Conservation (phyloP, 768 basidiomycete genomes). For the Filobasidium wieringae region DNA sequence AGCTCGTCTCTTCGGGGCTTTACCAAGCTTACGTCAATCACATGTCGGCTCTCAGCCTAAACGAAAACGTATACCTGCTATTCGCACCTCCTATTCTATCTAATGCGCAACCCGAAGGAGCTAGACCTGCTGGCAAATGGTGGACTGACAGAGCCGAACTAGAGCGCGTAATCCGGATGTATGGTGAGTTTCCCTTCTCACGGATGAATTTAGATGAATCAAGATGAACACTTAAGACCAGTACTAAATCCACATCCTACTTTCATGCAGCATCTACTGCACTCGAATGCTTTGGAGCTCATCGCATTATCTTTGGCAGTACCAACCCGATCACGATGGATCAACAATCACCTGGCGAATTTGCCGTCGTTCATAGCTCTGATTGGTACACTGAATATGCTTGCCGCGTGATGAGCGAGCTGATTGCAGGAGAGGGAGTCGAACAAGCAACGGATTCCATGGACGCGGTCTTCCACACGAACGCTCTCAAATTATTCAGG, state of each 20-base stretch:
- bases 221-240: neutral
- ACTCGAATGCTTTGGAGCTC: slow-evolving; percentile 34
- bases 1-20: slow-evolving; percentile 14
- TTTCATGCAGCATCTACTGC: slow-evolving; percentile 26
- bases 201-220: neutral
- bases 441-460: slow-evolving; percentile 1
- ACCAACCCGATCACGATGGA: slow-evolving; percentile 16
- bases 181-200: slow-evolving; percentile 21
- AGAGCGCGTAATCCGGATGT: slow-evolving; percentile 28
- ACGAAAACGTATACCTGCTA: slow-evolving; percentile 27
- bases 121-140: slow-evolving; percentile 16
- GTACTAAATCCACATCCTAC: too few relatives aligned
- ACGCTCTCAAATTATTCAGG: too few relatives aligned
- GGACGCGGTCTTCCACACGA: slow-evolving; percentile 3
- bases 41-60: slow-evolving; percentile 26
- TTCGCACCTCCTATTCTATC: slow-evolving; percentile 25
- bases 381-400: neutral
- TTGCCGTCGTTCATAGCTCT: too few relatives aligned
- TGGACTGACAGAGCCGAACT: slow-evolving; percentile 27
- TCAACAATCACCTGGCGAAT: neutral
- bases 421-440: slow-evolving; percentile 2
- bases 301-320: slow-evolving; percentile 32
- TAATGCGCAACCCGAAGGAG: neutral
- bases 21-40: slow-evolving; percentile 25
- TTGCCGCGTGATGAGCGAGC: neutral